A percentile compares a stretch with the other conserved stretches of the same genome.
Evolutionary conservation across 164 flowering plant genomes (phyloP).

Genomic region (Litsea cubeba): DNA sequence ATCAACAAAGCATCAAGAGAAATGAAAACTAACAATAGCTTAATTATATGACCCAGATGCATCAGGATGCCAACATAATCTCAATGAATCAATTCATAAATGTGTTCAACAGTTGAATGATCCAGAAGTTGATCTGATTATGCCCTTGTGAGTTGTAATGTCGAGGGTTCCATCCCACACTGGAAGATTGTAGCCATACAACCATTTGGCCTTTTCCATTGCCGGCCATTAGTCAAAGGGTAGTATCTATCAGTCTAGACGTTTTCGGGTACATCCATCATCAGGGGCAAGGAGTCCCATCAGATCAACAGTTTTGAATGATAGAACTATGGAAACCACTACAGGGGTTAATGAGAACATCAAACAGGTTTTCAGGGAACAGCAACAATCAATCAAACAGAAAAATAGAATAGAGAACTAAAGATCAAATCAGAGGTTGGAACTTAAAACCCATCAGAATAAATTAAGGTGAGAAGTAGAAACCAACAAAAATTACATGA

Average conservation of each 20-base stretch:
- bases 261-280: too few species aligned
- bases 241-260: not conserved
- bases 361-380: not conserved
- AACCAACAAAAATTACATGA: not conserved
- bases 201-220: not conserved
- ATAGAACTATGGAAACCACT: not conserved
- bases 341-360: not conserved
- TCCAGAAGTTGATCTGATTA: not conserved
- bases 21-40: not conserved
- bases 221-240: not conserved
- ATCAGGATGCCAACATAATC: not conserved
- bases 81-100: not conserved
- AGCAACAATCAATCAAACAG: not conserved
- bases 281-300: not conserved
- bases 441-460: too few species aligned
- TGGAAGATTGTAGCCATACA: not conserved
- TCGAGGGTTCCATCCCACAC: not conserved
- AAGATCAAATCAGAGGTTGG: too few species aligned
- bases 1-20: not conserved
- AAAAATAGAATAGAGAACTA: too few species aligned
- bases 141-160: not conserved
- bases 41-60: not conserved
- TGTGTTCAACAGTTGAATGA: not conserved
- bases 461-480: too few species aligned
- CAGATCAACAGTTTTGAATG: not conserved